Evolutionary conservation across 179 eudicot species (phyloP), one percentile per base, ranked within the genome.

Genomic region (Beta macrorhiza): DNA sequence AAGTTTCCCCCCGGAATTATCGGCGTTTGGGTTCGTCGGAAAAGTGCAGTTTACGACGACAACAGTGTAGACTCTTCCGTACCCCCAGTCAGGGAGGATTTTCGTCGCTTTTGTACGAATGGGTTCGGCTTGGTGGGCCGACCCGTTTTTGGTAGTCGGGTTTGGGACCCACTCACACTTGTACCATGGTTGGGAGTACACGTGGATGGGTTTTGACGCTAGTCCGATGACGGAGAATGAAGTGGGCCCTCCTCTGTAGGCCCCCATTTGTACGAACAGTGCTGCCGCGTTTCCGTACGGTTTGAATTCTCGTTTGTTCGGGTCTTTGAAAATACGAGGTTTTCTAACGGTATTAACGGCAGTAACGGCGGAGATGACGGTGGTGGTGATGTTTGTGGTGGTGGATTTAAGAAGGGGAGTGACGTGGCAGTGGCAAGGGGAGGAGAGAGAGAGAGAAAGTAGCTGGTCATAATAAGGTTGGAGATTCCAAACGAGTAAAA

Each of bases 51-150:
- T 91, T 7, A 91, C 90, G 1, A 91, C 88, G 0, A 89, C 94
- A 17, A 90, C 92, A 0, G 92, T 90, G 86, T 90, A 91, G 13
- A 90, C 90, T 0, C 90, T 81, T 14, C 94, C 94, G 83, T 91
- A 91, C 16, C 92, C 92, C 94, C 94, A 91, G 57, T 91, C 94
- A 7, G 92, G 94, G 19, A 91, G 91, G 78, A 88, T 86, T 9
- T 87, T 87, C 47, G 65, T 67, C 47, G 91, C 87, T 72, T 90
- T 86, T 10, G 94, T 65, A 0, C 80, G 75, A 14, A 61, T 57
- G 0, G 78, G 82, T 11, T 20, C 44, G 15, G 53, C 10, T 49
- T 49, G 53, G 42, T 37, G 9, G 44, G 69, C 4, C 42, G 69
- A 64, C 69, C 69, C 69, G 29, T 64, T 64, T 20, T 17, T 78